Conservation (phyloP, 2,329 filamentous ascomycete genomes). For the Elsinoe batatas region DNA sequence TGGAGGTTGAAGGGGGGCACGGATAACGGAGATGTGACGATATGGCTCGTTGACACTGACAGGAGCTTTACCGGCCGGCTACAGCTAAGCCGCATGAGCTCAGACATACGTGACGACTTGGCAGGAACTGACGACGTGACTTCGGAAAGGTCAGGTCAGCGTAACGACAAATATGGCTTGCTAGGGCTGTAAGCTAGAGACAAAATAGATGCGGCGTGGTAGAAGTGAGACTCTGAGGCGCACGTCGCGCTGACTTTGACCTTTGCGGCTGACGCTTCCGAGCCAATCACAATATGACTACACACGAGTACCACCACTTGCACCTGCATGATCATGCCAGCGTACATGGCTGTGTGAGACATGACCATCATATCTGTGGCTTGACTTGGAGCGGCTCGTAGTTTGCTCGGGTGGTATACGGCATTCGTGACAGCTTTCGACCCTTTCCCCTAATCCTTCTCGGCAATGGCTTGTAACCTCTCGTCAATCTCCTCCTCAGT, state of each 20-base stretch:
- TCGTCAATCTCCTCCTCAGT: conserved; percentile 98
- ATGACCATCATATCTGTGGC: conserved; percentile 2
- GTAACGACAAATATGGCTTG: neutral
- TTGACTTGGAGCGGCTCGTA: neutral
- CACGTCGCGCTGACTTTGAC: neutral
- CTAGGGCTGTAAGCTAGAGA: neutral
- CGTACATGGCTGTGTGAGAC: neutral
- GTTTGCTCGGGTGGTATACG: neutral
- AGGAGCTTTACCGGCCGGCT: neutral
- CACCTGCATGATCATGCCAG: conserved; percentile 11
- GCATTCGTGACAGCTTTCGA: conserved; percentile 2
- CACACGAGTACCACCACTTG: neutral
- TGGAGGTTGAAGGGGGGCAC: neutral
- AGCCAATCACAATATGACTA: neutral
- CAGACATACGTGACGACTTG: neutral
- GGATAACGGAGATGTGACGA: conserved; percentile 4
- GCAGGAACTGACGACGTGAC: conserved; percentile 3
- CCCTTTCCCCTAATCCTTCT: conserved; percentile 69
- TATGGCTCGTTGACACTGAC: neutral
- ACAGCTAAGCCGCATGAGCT: neutral
- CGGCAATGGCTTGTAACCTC: conserved; percentile 91
- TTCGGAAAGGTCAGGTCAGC: neutral
- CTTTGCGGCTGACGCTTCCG: conserved; percentile 2
- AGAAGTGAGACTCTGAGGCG: neutral
- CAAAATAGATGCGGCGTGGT: neutral